Conservation (phyloP, 2,329 filamentous ascomycete species). For the Paecilomyces dactylethromorphus region DNA sequence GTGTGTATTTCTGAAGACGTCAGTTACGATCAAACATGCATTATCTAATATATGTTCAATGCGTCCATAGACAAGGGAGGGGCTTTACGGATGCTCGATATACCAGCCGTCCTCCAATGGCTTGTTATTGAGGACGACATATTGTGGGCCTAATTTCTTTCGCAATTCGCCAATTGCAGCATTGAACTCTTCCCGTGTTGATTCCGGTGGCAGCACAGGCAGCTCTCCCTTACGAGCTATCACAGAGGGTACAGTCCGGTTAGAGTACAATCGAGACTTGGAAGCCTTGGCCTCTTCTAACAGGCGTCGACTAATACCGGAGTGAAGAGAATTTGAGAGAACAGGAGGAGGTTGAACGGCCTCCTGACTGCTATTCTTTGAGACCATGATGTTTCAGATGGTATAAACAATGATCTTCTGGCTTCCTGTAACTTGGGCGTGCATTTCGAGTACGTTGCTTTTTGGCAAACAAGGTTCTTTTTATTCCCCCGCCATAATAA, state of each 20-base stretch:
- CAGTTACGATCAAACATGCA: neutral
- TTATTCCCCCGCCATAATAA: neutral
- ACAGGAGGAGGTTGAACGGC: conserved; percentile 1
- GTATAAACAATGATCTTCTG: neutral
- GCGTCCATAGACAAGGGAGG: neutral
- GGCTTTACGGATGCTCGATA: conserved; percentile 27
- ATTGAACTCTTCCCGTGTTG: conserved; percentile 9
- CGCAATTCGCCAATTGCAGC: conserved; percentile 12
- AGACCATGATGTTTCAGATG: neutral
- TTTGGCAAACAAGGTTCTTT: neutral
- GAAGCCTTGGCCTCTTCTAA: conserved; percentile 10
- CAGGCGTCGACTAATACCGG: conserved; percentile 5
- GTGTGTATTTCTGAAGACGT: conserved; percentile 29
- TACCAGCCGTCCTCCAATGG: conserved; percentile 27
- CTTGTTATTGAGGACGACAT: conserved; percentile 15
- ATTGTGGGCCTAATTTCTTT: conserved; percentile 6
- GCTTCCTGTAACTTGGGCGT: neutral
- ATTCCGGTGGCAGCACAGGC: conserved; percentile 13
- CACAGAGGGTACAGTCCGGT: conserved; percentile 9
- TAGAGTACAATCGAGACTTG: conserved; percentile 10
- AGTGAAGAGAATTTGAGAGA: conserved; percentile 1
- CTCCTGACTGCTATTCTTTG: neutral
- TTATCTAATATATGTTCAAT: too few species aligned
- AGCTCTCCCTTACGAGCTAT: conserved; percentile 1
- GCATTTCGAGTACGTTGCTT: neutral